Evolutionary conservation across 2,329 filamentous ascomycete species (phyloP).

Genomic region (Colletotrichum ledebouriae): DNA sequence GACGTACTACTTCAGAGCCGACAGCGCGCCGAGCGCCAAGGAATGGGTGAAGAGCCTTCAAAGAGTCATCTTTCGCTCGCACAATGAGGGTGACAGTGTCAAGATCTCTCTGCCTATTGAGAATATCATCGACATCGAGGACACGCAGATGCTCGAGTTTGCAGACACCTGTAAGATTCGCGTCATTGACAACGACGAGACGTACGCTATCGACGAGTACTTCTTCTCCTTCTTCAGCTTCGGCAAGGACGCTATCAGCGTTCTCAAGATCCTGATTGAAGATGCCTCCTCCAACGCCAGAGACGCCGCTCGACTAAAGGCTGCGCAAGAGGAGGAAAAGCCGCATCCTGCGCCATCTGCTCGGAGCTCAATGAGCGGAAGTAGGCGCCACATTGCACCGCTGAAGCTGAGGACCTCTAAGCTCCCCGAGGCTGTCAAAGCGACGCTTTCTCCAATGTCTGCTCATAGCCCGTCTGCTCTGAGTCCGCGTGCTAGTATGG

Average conservation of each 20-base stretch:
- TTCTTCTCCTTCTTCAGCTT: slow-evolving; percentile 96
- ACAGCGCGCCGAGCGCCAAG: slow-evolving; percentile 88
- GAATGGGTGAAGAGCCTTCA: slow-evolving; percentile 97
- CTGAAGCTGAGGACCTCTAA: slow-evolving; percentile 55
- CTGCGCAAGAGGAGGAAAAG: slow-evolving; percentile 20
- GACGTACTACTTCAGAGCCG: slow-evolving; percentile 89
- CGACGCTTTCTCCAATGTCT: slow-evolving; percentile 69
- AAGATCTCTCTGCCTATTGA: slow-evolving; percentile 93
- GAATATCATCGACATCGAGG: slow-evolving; percentile 93
- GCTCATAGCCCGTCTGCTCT: slow-evolving; percentile 56
- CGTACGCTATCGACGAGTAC: slow-evolving; percentile 96
- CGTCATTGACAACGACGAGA: slow-evolving; percentile 93
- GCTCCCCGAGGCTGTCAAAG: slow-evolving; percentile 70
- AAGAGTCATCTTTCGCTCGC: slow-evolving; percentile 93
- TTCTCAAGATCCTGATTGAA: slow-evolving; percentile 80
- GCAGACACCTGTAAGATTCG: slow-evolving; percentile 94
- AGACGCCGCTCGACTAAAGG: slow-evolving; percentile 31
- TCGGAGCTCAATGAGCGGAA: slow-evolving; percentile 42
- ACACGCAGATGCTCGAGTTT: slow-evolving; percentile 90
- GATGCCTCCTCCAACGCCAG: slow-evolving; percentile 63
- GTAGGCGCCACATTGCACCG: slow-evolving; percentile 38
- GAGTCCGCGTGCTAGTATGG: slow-evolving; percentile 69
- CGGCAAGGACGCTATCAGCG: slow-evolving; percentile 84
- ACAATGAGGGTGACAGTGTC: slow-evolving; percentile 96
- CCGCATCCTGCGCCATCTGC: slow-evolving; percentile 34